A percentile compares a stretch with the other conserved stretches of the same genome.
Evolutionary conservation across 495 filamentous ascomycete genomes (phyloP).

Genomic region (Xylaria venustula): DNA sequence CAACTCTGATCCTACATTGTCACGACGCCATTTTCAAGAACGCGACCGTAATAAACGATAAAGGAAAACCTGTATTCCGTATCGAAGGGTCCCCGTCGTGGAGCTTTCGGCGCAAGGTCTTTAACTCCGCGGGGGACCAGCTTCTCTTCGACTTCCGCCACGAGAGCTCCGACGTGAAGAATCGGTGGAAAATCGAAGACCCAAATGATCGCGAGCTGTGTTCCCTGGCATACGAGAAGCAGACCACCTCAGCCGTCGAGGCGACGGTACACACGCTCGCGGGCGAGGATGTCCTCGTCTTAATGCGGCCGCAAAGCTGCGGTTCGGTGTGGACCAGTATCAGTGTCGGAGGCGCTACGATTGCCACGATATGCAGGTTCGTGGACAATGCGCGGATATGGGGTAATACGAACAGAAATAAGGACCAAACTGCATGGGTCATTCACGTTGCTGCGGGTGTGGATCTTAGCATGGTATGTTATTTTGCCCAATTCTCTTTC

Average conservation of each 20-base stretch:
- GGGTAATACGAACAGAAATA: background rate
- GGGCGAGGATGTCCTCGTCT: background rate
- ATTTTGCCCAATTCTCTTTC: background rate
- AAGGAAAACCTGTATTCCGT: background rate
- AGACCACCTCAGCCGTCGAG: slow-evolving; percentile 1
- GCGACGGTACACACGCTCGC: background rate
- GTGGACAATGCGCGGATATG: background rate
- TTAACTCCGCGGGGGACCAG: background rate
- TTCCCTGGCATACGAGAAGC: background rate
- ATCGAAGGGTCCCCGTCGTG: background rate
- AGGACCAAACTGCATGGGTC: background rate
- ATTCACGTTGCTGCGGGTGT: background rate
- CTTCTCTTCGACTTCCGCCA: slow-evolving; percentile 17
- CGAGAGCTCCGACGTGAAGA: slow-evolving; percentile 12
- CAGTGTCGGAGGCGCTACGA: background rate
- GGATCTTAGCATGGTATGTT: background rate
- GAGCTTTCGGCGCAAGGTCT: slow-evolving; percentile 15
- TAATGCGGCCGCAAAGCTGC: background rate
- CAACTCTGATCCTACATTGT: background rate
- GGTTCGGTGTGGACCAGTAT: background rate
- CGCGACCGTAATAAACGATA: background rate
- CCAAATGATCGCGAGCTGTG: background rate
- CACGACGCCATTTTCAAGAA: background rate
- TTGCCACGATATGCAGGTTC: background rate
- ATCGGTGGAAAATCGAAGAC: slow-evolving; percentile 13